Evolutionary conservation across 176 grass and related monocot species (phyloP), one percentile per base, ranked within the genome.

Genomic region (Dactylis glomerata): DNA sequence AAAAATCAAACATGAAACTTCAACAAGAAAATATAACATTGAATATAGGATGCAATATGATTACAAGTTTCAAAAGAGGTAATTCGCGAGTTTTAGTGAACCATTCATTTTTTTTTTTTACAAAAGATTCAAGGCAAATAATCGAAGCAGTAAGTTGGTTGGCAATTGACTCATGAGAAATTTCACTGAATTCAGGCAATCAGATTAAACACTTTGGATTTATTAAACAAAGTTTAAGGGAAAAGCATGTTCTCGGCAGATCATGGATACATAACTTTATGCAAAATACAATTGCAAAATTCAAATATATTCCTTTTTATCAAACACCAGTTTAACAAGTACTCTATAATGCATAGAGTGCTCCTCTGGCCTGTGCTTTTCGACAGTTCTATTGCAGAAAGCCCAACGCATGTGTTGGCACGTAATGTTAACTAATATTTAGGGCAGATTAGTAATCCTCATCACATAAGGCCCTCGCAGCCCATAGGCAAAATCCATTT

Each of bases 1-100:
- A 84, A 79, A 89, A 80, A 69, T 74, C 57, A 75, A 52, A 42
- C 20, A 38, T 37, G 19, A 63, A 88, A 42, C 33, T 46, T 61
- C 46, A 76, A 68, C 10, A 76, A 38, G 59, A 59, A 68, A 81
- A 37, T 27, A 49, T 41, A 51, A 71, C 6, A 65, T 6, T 2
- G 22, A 24, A 84, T 76, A 20, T n/a, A 28, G 22, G 28, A 65
- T 3, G 32, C 74, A 65, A 51, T 64, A 40, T 82, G 50, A 73
- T 33, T 36, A 70, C 47, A 65, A 30, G 20, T 6, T 34, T 33
- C 8, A 20, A 76, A 37, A 34, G 2, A 75, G 15, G n/a, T 74
- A 65, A 65, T 47, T 75, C 41, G 27, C 10, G 34, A 84, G 70
- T 75, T 64, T 32, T 8, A 1, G 3, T 59, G 52, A 46, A 46